Percentiles rank a stretch among this genome's conserved stretches.
These are phyloP conservation scores for Cardiospermum halicacabum DNA, from an alignment of 345 rosid species.

Conservation along the genomic window DNA sequence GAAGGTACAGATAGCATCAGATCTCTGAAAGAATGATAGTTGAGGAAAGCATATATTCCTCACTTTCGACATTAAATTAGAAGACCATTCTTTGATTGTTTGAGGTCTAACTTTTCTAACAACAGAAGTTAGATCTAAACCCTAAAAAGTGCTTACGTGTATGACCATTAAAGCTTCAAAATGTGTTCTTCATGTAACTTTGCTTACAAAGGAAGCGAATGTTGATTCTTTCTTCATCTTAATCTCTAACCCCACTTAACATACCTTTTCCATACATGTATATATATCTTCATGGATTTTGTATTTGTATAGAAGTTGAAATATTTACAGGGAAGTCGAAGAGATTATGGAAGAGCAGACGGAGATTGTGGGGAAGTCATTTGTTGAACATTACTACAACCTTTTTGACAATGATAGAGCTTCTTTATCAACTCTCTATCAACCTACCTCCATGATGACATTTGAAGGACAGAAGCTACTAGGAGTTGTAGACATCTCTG, in stretches of 20 bases:
- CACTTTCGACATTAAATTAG: conserved; percentile 5
- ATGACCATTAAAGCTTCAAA: conserved; percentile 18
- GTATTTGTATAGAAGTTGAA: conserved; percentile 1
- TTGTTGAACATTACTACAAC: conserved; percentile 68
- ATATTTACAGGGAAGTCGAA: not conserved
- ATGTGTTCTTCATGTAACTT: conserved; percentile 18
- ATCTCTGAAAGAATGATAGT: not conserved
- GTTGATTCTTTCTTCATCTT: conserved; percentile 25
- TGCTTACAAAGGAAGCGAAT: conserved; percentile 46
- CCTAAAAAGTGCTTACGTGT: conserved; percentile 18
- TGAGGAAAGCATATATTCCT: conserved; percentile 2
- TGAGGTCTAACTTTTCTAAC: not conserved
- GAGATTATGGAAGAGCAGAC: conserved; percentile 47
- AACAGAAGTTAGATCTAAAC: not conserved
- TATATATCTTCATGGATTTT: conserved; percentile 10
- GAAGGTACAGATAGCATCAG: not conserved
- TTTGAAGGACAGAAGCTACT: conserved; percentile 65
- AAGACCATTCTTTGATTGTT: no score
- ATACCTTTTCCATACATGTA: not conserved
- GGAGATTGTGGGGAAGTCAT: conserved; percentile 66
- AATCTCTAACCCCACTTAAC: not conserved
- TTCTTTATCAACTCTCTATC: conserved; percentile 52
- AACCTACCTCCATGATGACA: conserved; percentile 63
- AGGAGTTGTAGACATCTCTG: conserved; percentile 52
- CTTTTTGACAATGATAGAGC: conserved; percentile 63